Evolutionary conservation across 2,329 filamentous ascomycete species (phyloP), one percentile per base, ranked within the genome.

Genomic region (Claviceps humidiphila): DNA sequence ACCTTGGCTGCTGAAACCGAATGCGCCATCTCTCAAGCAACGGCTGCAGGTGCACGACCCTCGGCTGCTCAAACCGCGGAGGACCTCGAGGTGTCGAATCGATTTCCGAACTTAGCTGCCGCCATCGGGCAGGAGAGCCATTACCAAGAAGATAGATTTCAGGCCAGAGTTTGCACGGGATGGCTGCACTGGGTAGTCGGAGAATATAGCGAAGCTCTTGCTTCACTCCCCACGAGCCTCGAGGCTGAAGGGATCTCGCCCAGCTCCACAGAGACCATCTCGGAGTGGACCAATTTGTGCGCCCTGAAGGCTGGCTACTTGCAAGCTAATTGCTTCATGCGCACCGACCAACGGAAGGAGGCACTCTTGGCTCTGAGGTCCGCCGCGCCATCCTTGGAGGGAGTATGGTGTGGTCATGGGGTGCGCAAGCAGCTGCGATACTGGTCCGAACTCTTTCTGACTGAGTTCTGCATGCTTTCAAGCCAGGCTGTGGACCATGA

Each of bases 181-280:
- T 94, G 89, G 86, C 74, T 95, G 60, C 82, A 94, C 63, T 95
- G 87, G 81, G 79, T 82, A 8, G 68, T 85, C 51, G 82, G 80
- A 38, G 85, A 94, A 59, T 85, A 85, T 57, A 72, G 71, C 1
- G 65, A 80, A 43, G 83, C 84, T 40, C 68, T 78, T 43, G 70
- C 71, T 39, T 77, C 73, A 53, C 71, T 95, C 14, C 87, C 87
- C 4, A 74, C 73, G 53, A 77, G 80, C 57, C 73, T 87, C 49
- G 75, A 77, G 47, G 71, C 74, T 45, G 75, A 78, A 37, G 71
- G 80, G 54, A 65, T 75, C 30, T 70, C 72, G 41, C 65, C 82
- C 52, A 74, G 77, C 47, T 69, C 71, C n/a, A 66, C 71, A n/a
- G 73, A 74, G 8, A 71, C 74, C 44, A 68, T 80, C 14, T 78